Evolutionary conservation across 768 basidiomycete genomes (phyloP), one percentile per base, ranked within the genome.

Genomic region (Russula foetens): DNA sequence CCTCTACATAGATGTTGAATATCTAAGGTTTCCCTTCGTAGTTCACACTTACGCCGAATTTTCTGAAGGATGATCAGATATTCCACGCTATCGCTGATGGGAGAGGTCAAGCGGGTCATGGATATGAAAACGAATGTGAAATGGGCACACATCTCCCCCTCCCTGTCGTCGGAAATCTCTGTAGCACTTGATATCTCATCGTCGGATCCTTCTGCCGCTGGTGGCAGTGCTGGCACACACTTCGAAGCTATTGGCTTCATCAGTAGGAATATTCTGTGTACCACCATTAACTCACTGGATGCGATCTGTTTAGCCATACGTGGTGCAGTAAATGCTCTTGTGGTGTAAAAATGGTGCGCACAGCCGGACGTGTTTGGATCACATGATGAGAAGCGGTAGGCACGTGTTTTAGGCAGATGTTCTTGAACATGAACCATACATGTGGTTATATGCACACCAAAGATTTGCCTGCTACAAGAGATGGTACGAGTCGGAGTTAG

Each of bases 41-140:
- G 26, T 41, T 44, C 39, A 41, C 47, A 58, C 60, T 33, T 47
- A 62, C 60, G 35, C 41, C 60, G 60, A 35, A 53, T 58, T 29
- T 48, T 51, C 29, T 62, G 60, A 26, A 62, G 56, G 19, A n/a
- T 23, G 21, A 58, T 2, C 41, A 58, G 53, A 28, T 58, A 62
- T 48, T 62, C 43, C 15, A 58, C 24, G 26, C 56, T 58, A 23
- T 62, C 60, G 6, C 60, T 62, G 29, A 35, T 41, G 17, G 17
- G 24, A 9, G 38, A 31, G 4, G 29, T 39, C 8, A 12, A 14
- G 35, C 29, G 24, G 26, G n/a, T 24, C 9, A 6, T 38, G 2
- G 23, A 15, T 46, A 21, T 17, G 21, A 43, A 14, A 41, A 24
- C 11, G 11, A 15, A 38, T 26, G 21, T 21, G 14, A 57, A 47